Percentiles rank a stretch among this genome's conserved stretches.
Evolutionary conservation across 2,329 filamentous ascomycete genomes (phyloP).

Genomic region (Lachnum nothofagi): DNA sequence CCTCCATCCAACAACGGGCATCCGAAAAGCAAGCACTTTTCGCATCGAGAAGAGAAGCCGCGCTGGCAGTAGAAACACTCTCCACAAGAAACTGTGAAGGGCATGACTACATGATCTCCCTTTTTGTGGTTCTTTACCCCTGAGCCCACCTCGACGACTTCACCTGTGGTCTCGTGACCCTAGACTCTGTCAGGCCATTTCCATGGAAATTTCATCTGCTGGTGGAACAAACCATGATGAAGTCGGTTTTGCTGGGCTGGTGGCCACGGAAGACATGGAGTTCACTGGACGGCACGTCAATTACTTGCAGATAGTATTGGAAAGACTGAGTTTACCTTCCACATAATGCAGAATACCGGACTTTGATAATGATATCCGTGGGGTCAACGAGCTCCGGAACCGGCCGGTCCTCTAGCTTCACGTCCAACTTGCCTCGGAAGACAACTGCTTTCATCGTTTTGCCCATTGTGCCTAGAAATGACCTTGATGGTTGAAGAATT

Average conservation of each 20-base stretch:
- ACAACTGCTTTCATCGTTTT: conserved; percentile 81
- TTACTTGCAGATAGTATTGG: too few species aligned
- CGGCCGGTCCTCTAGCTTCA: conserved; percentile 65
- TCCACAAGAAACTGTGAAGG: conserved; percentile 72
- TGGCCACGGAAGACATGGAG: conserved; percentile 82
- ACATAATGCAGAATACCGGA: conserved; percentile 77
- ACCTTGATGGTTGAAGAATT: too few species aligned
- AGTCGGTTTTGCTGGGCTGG: conserved; percentile 60
- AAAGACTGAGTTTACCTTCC: too few species aligned
- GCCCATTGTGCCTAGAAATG: conserved; percentile 16
- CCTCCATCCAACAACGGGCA: conserved; percentile 65
- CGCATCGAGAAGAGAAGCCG: conserved; percentile 73
- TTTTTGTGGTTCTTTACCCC: conserved; percentile 63
- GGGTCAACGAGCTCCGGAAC: conserved; percentile 67
- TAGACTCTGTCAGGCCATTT: too few species aligned
- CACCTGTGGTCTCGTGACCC: conserved; percentile 85
- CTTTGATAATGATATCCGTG: conserved; percentile 76
- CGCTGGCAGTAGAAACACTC: conserved; percentile 82
- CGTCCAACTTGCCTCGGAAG: conserved; percentile 58
- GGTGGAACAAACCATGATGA: conserved; percentile 48
- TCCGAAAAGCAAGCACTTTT: conserved; percentile 66
- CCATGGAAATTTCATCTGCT: too few species aligned
- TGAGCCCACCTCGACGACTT: conserved; percentile 62
- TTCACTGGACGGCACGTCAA: conserved; percentile 50
- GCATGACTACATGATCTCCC: conserved; percentile 74